Percentiles rank a stretch among this genome's conserved stretches.
Evolutionary conservation across 805 yeast species (phyloP).

Genomic region (Metschnikowia hibisci): DNA sequence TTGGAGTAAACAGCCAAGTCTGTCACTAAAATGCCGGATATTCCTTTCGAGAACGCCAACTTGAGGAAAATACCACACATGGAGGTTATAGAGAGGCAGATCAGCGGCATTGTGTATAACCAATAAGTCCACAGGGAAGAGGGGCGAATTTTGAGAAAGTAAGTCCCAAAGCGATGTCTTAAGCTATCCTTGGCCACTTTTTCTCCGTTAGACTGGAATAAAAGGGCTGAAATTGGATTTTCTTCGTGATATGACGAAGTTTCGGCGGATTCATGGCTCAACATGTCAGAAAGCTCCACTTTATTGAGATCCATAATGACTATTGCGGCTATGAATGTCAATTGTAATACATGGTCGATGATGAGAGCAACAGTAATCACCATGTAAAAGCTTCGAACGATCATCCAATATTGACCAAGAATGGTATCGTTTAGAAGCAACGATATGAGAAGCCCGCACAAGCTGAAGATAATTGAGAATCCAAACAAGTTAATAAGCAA

Average conservation of each 20-base stretch:
- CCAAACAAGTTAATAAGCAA: slow-evolving; percentile 20
- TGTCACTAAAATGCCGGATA: not conserved
- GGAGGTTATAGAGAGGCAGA: slow-evolving; percentile 13
- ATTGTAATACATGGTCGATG: slow-evolving; percentile 57
- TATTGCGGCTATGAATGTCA: slow-evolving; percentile 62
- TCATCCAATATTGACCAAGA: not conserved
- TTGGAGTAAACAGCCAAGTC: not conserved
- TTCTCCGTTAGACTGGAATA: slow-evolving; percentile 18
- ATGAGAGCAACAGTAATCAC: slow-evolving; percentile 39
- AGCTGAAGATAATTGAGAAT: slow-evolving; percentile 7
- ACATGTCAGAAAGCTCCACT: slow-evolving; percentile 54
- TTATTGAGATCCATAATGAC: slow-evolving; percentile 65
- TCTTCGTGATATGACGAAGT: slow-evolving; percentile 24
- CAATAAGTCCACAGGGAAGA: slow-evolving; percentile 11
- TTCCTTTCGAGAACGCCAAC: not conserved
- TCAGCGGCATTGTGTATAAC: slow-evolving; percentile 12
- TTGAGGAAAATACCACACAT: not conserved
- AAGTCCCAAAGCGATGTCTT: slow-evolving; percentile 27
- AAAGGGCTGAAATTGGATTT: slow-evolving; percentile 23
- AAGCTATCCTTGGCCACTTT: slow-evolving; percentile 19
- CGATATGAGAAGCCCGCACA: slow-evolving; percentile 1
- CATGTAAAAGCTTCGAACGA: not conserved
- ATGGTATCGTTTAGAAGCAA: not conserved
- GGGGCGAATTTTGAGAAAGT: slow-evolving; percentile 12
- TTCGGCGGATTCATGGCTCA: slow-evolving; percentile 5